These are phyloP conservation scores for Colletotrichum sp. DNA, from an alignment of 2,329 filamentous ascomycete species.

Conservation along the genomic window DNA sequence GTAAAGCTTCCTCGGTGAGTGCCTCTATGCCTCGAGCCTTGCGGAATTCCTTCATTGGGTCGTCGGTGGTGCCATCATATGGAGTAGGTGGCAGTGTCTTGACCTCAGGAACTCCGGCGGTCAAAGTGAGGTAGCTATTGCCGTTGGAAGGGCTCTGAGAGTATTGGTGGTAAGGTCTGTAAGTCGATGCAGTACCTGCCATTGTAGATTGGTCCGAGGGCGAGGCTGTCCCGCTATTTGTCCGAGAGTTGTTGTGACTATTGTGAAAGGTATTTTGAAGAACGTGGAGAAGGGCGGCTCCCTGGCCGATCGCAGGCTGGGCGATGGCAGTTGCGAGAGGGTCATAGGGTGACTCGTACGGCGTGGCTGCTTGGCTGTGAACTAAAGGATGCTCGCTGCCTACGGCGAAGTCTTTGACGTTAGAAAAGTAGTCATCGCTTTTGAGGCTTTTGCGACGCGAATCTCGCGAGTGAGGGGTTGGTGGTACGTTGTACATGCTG, in stretches of 20 bases:
- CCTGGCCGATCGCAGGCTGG: not conserved
- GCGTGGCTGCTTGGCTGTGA: conserved; percentile 75
- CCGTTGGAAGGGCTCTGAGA: conserved; percentile 47
- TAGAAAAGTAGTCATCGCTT: conserved; percentile 59
- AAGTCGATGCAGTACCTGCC: conserved; percentile 17
- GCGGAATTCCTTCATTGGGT: conserved; percentile 48
- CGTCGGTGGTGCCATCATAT: conserved; percentile 36
- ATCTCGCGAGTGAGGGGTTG: conserved; percentile 59
- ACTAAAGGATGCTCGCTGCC: conserved; percentile 71
- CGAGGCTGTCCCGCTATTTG: conserved; percentile 11
- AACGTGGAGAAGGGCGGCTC: not conserved
- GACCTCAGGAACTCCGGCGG: conserved; percentile 28
- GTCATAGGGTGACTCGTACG: conserved; percentile 54
- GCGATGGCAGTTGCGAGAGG: conserved; percentile 40
- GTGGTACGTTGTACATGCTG: conserved; percentile 48
- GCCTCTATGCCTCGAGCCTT: conserved; percentile 45
- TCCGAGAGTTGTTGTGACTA: not conserved
- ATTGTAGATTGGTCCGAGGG: conserved; percentile 17
- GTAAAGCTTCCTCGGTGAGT: conserved; percentile 49
- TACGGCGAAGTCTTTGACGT: conserved; percentile 38
- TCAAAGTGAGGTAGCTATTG: conserved; percentile 50
- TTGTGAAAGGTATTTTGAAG: not conserved
- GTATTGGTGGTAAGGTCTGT: conserved; percentile 42
- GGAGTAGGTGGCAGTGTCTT: conserved; percentile 39
- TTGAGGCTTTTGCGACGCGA: conserved; percentile 59